Evolutionary conservation across 257 asterid genomes (phyloP), one percentile per base, ranked within the genome.

Genomic region (Lavandula angustifolia): DNA sequence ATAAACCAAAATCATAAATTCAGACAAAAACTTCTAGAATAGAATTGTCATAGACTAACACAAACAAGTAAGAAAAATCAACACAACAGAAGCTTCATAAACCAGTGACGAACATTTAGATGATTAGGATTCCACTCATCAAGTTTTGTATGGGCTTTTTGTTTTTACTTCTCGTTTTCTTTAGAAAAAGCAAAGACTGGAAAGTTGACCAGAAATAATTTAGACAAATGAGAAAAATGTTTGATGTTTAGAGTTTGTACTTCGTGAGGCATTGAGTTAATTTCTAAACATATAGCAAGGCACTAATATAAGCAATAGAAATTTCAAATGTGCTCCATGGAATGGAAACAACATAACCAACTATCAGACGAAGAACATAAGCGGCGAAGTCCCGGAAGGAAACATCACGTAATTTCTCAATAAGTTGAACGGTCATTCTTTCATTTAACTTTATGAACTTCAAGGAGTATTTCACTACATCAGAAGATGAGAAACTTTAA

Each of bases 1-100:
- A 66, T 66, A 67, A 64, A 67, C 68, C 42, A 32, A 69, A 63
- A 48, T 62, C 58, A 76, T 73, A 73, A 63, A 38, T 43, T 22
- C 42, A 58, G 40, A 7, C 42, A 17, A 49, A 60, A 65, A 37
- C 49, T 34, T 71, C 70, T 37, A 32, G 29, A 66, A 56, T 51
- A 73, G 61, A 69, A 67, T 43, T 2, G 54, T 29, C 18, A 54
- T 43, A 11, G 33, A 51, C 57, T 6, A 73, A 22, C 5, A 46
- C 12, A 48, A 37, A 56, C 52, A 54, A 43, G 12, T 40, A 41
- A 67, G 8, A 56, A 38, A 51, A 29, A 43, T 53, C 49, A 54
- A 56, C 43, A 60, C 2, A 58, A 54, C 29, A 13, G 54, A 65
- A 54, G 62, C 53, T 70, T 55, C 48, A 18, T 2, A 32, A 62